Evolutionary conservation across 352 stramenopile genomes (phyloP).

Genomic region (Globisporangium okanoganense): DNA sequence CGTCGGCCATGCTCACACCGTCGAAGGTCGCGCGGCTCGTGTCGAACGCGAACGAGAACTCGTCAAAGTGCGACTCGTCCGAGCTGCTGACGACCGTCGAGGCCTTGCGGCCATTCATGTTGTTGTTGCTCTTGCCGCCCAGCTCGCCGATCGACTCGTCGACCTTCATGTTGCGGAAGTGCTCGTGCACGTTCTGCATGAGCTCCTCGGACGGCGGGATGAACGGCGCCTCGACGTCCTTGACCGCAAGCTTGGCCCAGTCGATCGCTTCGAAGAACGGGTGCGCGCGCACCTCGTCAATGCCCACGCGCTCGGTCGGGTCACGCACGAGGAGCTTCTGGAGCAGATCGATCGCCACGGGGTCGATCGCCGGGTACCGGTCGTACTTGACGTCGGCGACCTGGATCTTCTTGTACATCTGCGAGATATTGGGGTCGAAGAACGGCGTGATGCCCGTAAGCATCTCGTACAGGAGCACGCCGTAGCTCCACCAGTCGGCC

Average conservation of each 20-base stretch:
- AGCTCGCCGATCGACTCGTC: constrained; percentile 74
- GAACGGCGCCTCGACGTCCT: constrained; percentile 79
- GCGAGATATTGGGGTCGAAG: constrained; percentile 77
- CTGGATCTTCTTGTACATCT: constrained; percentile 90
- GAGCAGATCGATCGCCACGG: constrained; percentile 63
- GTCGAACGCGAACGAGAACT: constrained; percentile 88
- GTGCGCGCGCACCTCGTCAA: constrained; percentile 57
- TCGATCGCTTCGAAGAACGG: constrained; percentile 70
- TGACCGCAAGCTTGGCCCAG: constrained; percentile 69
- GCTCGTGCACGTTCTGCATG: constrained; percentile 87
- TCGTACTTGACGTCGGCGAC: constrained; percentile 84
- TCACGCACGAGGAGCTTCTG: constrained; percentile 77
- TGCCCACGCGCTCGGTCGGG: constrained; percentile 55
- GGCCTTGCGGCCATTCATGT: constrained; percentile 55
- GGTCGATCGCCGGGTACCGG: constrained; percentile 56
- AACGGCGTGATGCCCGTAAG: constrained; percentile 87
- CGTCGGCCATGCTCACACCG: constrained; percentile 75
- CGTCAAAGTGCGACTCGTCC: constrained; percentile 80
- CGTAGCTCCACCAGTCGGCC: constrained; percentile 91
- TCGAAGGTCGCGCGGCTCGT: constrained; percentile 73
- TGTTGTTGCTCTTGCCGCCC: constrained; percentile 25
- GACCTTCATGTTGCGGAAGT: constrained; percentile 89
- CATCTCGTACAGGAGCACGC: constrained; percentile 89
- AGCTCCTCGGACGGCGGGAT: constrained; percentile 74
- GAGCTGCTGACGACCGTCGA: constrained; percentile 26